These are phyloP conservation scores for Aspergillus fructus DNA, from an alignment of 2,329 filamentous ascomycete genomes.

Conservation along the genomic window DNA sequence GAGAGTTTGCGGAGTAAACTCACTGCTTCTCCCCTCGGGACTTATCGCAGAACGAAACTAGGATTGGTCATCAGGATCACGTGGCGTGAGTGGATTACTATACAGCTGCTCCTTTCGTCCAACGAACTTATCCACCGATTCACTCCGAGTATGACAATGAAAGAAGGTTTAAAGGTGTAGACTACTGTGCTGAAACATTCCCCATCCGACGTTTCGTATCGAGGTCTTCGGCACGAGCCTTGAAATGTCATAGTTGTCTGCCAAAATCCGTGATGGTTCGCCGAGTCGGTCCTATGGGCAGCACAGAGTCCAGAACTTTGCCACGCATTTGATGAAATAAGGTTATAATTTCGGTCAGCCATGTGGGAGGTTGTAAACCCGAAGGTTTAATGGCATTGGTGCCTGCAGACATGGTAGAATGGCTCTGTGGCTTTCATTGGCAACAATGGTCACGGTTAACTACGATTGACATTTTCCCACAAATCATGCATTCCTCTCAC, in stretches of 20 bases:
- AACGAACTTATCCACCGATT: not conserved
- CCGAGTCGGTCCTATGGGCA: not conserved
- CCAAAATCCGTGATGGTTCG: not conserved
- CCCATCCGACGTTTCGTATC: not conserved
- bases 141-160: not conserved
- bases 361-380: too few species aligned
- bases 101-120: not conserved
- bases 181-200: not conserved
- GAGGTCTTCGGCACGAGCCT: not conserved
- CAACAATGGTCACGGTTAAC: too few species aligned
- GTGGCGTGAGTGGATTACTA: not conserved
- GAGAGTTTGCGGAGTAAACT: not conserved
- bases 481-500: constrained; percentile 13
- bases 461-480: too few species aligned
- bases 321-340: too few species aligned
- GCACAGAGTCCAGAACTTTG: too few species aligned
- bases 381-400: too few species aligned
- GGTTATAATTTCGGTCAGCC: too few species aligned
- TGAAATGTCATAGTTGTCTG: not conserved
- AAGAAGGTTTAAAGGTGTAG: not conserved
- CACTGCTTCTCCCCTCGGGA: not conserved
- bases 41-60: not conserved
- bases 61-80: constrained; percentile 1
- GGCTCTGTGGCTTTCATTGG: too few species aligned
- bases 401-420: too few species aligned